These are phyloP conservation scores for Comarum palustre DNA, from an alignment of 306 rosid genomes.

Conservation along the genomic window DNA sequence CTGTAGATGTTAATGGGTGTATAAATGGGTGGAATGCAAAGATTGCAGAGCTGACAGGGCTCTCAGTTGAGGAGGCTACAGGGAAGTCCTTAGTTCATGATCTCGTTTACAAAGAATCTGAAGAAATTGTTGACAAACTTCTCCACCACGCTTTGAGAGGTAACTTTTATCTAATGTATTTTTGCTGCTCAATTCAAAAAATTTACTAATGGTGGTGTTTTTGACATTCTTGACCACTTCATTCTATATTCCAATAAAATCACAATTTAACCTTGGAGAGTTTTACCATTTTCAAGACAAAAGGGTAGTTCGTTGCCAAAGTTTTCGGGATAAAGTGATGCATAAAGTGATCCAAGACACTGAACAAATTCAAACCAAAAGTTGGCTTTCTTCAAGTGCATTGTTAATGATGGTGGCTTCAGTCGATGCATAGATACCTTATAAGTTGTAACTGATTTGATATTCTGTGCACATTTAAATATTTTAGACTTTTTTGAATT, in stretches of 20 bases:
- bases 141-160: slow-evolving; percentile 80
- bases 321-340: background rate
- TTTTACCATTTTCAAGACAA: background rate
- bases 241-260: background rate
- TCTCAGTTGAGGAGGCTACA: slow-evolving; percentile 81
- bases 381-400: slow-evolving; percentile 5
- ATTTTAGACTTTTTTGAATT: background rate
- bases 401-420: background rate
- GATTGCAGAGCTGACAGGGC: slow-evolving; percentile 90
- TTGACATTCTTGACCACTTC: background rate
- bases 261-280: background rate
- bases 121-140: slow-evolving; percentile 64
- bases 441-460: background rate
- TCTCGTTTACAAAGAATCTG: slow-evolving; percentile 77
- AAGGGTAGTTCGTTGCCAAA: background rate
- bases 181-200: slow-evolving; percentile 9
- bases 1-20: slow-evolving; percentile 75
- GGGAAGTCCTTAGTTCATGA: slow-evolving; percentile 85
- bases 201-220: slow-evolving; percentile 19
- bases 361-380: background rate
- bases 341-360: background rate
- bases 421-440: background rate
- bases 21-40: slow-evolving; percentile 98
- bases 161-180: slow-evolving; percentile 33
- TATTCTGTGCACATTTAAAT: background rate